Base-by-base conservation (phyloP, 192 early-diverging fungal species). In the Coemansia sp. region DNA sequence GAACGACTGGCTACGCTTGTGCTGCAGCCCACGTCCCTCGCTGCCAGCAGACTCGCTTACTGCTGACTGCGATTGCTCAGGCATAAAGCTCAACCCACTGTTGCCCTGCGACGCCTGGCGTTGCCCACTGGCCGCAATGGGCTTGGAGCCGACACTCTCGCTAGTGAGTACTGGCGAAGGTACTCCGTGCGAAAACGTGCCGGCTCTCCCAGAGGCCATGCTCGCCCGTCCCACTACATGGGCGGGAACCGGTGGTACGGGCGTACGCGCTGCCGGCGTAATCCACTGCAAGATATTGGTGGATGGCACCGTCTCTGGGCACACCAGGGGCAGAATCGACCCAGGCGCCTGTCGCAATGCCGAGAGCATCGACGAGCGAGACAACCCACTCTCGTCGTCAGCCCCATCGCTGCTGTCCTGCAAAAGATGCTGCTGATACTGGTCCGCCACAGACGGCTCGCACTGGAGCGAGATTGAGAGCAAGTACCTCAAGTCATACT, bases 201-300 rank as follows among this genome's bases (percentile, higher is more conserved):
- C 77, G 1, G 77, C 77, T 12, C 77, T 43, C 11, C 77, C 77
- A 20, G 72, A 67, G 13, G 57, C 53, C 5, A 55, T 66, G 5
- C 36, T 37, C 16, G 69, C 61, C 26, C 72, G 65, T 11, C 62
- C 61, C 1, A 45, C 38, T 2, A 65, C 61, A 5, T 68, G 72
- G 9, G 73, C 45, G 1, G 77, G 43, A 3, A 47, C 52, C 11
- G 41, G 23, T 6, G 70, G 45, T 0, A 61, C 77, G 1, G 73
- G 73, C 20, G 78, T 75, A n/a, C 78, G 69, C 0, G 65, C 58
- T 0, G 69, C 53, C 1, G 79, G 79, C 21, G 74, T 76, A 38
- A 82, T 82, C 79, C 79, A 82, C 57, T 82, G 79, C 60, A 82
- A 36, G 3, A 82, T 77, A 38, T 82, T 82, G 6, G 75, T 84